Evolutionary conservation across 208 protist species (phyloP).

Genomic region (Wallacemonas sp.): DNA sequence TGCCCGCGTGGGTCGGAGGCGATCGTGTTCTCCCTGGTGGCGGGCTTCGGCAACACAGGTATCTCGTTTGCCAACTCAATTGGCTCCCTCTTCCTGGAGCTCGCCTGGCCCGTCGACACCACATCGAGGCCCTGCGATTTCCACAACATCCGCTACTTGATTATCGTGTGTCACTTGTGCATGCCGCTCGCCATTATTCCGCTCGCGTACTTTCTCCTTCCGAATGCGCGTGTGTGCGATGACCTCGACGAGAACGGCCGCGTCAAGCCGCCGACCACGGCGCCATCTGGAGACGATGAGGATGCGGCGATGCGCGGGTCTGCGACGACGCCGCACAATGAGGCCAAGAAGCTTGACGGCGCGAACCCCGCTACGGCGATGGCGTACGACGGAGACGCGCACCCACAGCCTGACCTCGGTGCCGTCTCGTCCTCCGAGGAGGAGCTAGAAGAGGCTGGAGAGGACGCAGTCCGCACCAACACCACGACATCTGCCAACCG

Average conservation of each 20-base stretch:
- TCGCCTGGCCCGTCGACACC: constrained; percentile 31
- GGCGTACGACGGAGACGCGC: constrained; percentile 1
- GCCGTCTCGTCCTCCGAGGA: neutral
- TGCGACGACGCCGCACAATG: neutral
- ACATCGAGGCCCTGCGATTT: constrained; percentile 47
- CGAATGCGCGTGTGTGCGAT: constrained; percentile 35
- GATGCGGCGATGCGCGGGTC: neutral
- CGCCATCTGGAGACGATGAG: neutral
- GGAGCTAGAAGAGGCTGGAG: neutral
- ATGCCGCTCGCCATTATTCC: constrained; percentile 42
- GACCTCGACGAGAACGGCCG: constrained; percentile 31
- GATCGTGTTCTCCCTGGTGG: constrained; percentile 61
- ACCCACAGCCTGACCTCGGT: neutral
- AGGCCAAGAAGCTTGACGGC: constrained; percentile 6
- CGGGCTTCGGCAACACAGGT: constrained; percentile 62
- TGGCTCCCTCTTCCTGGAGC: constrained; percentile 36
- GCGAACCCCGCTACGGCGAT: neutral
- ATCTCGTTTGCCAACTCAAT: constrained; percentile 24
- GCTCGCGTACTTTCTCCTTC: constrained; percentile 44
- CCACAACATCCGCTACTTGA: constrained; percentile 33
- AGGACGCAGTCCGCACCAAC: neutral
- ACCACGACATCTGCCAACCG: neutral
- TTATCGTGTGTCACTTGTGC: constrained; percentile 44
- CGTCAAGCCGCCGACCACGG: neutral
- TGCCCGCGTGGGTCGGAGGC: constrained; percentile 60